A percentile compares a stretch with the other conserved stretches of the same genome.
Conservation (phyloP, 495 filamentous ascomycete species). For the Penicillium steckii region DNA sequence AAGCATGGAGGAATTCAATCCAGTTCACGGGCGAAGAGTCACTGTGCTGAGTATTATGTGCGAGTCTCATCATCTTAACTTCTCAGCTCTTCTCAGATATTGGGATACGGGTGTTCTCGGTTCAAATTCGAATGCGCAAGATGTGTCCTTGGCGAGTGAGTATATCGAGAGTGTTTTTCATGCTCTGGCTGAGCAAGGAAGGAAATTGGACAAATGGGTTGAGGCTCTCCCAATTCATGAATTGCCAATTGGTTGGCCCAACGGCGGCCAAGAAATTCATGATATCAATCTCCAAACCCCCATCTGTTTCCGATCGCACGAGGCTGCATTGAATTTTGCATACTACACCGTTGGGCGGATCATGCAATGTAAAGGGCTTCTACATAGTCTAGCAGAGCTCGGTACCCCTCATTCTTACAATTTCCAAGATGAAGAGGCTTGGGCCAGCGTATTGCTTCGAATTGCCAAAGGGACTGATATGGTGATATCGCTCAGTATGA, state of each 20-base stretch:
- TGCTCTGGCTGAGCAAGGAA: conserved; percentile 8
- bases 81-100: conserved; percentile 10
- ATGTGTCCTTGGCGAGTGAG: neutral
- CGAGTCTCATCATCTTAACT: conserved; percentile 30
- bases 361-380: conserved; percentile 25
- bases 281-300: neutral
- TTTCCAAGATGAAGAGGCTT: conserved; percentile 15
- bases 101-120: conserved; percentile 7
- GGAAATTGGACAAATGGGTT: conserved; percentile 22
- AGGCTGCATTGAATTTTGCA: conserved; percentile 29
- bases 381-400: conserved; percentile 3
- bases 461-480: conserved; percentile 22
- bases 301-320: conserved; percentile 23
- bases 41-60: conserved; percentile 28
- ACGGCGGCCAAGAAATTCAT: neutral
- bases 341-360: conserved; percentile 27
- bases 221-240: conserved; percentile 16
- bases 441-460: conserved; percentile 19
- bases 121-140: neutral
- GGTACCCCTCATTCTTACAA: neutral
- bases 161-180: neutral
- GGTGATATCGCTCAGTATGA: conserved; percentile 11
- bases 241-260: conserved; percentile 10
- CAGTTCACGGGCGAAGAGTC: conserved; percentile 18
- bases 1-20: conserved; percentile 2